Evolutionary conservation across 2,329 filamentous ascomycete species (phyloP), one percentile per base, ranked within the genome.

Genomic region (Periconia digitata): DNA sequence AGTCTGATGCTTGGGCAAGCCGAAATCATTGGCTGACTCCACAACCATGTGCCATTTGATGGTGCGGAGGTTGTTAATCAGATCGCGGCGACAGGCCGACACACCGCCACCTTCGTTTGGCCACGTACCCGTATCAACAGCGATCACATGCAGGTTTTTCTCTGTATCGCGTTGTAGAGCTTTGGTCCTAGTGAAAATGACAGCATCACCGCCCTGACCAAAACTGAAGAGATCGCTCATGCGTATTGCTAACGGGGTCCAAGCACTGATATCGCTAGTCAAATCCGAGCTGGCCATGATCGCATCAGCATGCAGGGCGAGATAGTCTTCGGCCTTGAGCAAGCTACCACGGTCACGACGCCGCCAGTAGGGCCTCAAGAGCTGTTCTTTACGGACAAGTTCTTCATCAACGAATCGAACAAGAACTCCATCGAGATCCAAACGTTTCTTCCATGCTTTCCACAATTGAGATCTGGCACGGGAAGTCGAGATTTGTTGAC

Each of bases 231-330:
- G 63, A 59, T 80, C 78, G 45, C 76, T 77, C 43, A 78, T 73
- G 39, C 78, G 78, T 46, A 78, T 72, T 2, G 78, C 77, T 15
- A 80, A 66, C 1, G 77, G 74, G 8, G 76, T 79, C 78, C 78
- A 80, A 20, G 76, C 75, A 47, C 76, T 78, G 32, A 80, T 76
- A 40, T 77, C 74, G 45, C 74, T 76, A 39, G 78, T 76, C 21
- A 80, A 61, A 56, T 80, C 78, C 3, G 75, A 76, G 50, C 76
- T 79, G 12, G 78, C 77, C 64, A 78, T 77, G 50, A 80, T 72
- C 2, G 76, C 71, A 58, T 80, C 77, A 3, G 75, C 76, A 41
- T 76, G 74, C 20, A 70, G 45, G 2, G 68, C 67, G 12, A 73
- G 60, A 49, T 72, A 72, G 18, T 72, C 67, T 56, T 71, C 67